phyloP scores from a whole-genome alignment of 1,284 basidiomycete genomes.

The Agroathelia rolfsii region DNA sequence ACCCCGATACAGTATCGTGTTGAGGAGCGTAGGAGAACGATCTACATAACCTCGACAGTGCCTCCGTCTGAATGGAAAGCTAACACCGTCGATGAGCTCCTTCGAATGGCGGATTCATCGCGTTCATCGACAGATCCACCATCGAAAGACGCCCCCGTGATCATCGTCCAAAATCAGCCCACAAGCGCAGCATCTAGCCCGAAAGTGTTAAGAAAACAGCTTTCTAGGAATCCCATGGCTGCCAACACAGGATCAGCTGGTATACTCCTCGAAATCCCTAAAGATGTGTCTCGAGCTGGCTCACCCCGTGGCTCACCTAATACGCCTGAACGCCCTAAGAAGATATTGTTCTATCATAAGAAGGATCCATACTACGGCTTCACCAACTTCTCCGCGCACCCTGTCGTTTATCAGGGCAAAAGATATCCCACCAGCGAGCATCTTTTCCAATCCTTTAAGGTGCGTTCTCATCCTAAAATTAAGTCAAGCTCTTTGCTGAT shows the following conservation, averaged over 20 bases:
- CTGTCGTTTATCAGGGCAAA: conserved; percentile 24
- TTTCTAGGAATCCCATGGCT: too few species aligned
- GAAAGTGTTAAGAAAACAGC: too few species aligned
- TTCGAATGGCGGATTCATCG: conserved; percentile 25
- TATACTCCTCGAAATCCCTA: too few species aligned
- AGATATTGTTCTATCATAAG: too few species aligned
- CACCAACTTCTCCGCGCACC: conserved; percentile 30
- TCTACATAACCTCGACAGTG: conserved; percentile 33
- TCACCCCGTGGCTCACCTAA: too few species aligned
- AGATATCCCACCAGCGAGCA: conserved; percentile 31
- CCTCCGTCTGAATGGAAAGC: conserved; percentile 30
- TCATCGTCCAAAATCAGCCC: too few species aligned
- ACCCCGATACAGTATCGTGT: conserved; percentile 30
- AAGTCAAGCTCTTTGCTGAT: conserved; percentile 10
- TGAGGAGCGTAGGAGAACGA: conserved; percentile 33
- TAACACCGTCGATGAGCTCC: conserved; percentile 26
- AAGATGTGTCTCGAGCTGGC: too few species aligned
- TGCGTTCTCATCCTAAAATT: conserved; percentile 11
- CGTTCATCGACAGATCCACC: too few species aligned
- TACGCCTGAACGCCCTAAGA: too few species aligned
- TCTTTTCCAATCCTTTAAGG: conserved; percentile 31
- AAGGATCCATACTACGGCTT: conserved; percentile 26
- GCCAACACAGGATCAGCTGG: too few species aligned
- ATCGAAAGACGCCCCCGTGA: too few species aligned
- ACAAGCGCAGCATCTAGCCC: too few species aligned